phyloP scores from a whole-genome alignment of 441 rosid genomes.

The Eutrema salsugineum region DNA sequence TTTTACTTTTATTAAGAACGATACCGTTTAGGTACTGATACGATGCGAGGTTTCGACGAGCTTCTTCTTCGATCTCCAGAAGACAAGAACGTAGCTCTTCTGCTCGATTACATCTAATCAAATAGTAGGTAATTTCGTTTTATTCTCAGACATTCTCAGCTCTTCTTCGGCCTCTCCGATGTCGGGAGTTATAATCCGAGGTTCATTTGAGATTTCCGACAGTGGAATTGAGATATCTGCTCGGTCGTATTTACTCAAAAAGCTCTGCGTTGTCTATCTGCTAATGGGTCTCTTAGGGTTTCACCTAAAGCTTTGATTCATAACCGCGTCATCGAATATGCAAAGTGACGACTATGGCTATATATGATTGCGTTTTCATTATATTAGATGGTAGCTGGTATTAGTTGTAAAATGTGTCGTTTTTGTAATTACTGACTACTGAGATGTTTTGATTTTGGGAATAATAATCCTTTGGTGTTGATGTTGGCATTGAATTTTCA shows the following conservation, averaged over 20 bases:
- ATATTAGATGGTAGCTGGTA: background rate
- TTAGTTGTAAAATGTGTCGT: background rate
- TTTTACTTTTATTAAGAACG: background rate
- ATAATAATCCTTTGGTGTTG: background rate
- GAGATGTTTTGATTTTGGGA: background rate
- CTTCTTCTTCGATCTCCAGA: background rate
- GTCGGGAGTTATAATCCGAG: background rate
- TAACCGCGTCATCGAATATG: background rate
- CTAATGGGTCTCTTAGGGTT: background rate
- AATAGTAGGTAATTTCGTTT: background rate
- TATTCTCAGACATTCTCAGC: background rate
- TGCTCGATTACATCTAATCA: background rate
- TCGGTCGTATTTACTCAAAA: background rate
- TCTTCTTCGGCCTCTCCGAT: background rate
- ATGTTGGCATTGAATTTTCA: background rate
- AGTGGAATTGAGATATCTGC: background rate
- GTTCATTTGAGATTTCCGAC: background rate
- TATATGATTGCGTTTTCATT: background rate
- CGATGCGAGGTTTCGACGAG: background rate
- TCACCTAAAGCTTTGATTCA: background rate
- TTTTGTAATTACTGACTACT: no score
- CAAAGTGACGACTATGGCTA: background rate
- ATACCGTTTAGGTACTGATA: background rate
- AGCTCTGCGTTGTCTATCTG: background rate
- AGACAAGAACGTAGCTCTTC: background rate